phyloP scores from a whole-genome alignment of 257 asterid genomes.

The Scutellaria galericulata region DNA sequence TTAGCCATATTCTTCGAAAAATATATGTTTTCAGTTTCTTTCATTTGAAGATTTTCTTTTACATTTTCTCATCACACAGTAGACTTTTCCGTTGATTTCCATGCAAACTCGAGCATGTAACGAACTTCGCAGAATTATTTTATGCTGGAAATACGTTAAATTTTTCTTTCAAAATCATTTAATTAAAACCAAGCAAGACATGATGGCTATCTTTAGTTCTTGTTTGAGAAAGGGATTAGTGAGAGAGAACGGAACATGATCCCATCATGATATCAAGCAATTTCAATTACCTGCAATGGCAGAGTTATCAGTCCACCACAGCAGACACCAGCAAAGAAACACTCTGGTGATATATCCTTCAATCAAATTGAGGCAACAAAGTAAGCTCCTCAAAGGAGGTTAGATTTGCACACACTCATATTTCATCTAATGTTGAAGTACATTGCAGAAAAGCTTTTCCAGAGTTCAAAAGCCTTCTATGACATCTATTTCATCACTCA shows the following conservation, averaged over 20 bases:
- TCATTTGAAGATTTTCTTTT: background rate
- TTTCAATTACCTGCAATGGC: constrained; percentile 67
- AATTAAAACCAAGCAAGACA: background rate
- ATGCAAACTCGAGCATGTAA: background rate
- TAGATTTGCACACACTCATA: background rate
- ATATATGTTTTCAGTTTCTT: background rate
- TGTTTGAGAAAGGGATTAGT: constrained; percentile 3
- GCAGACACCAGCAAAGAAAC: constrained; percentile 92
- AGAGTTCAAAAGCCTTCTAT: background rate
- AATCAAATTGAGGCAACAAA: constrained; percentile 32
- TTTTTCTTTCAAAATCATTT: background rate
- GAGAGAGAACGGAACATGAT: background rate
- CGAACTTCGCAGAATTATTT: background rate
- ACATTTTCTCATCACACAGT: background rate
- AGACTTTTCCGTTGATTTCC: background rate
- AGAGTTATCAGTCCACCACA: constrained; percentile 87
- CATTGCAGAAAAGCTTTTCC: background rate
- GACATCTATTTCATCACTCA: background rate
- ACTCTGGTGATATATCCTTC: constrained; percentile 82
- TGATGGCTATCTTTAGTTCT: constrained; percentile 13
- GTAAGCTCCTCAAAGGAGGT: background rate
- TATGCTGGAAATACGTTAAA: background rate
- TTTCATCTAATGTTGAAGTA: background rate
- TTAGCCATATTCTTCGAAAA: background rate
- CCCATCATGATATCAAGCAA: background rate